Conservation (phyloP, 805 yeast genomes). For the Teunomyces kruisii region DNA sequence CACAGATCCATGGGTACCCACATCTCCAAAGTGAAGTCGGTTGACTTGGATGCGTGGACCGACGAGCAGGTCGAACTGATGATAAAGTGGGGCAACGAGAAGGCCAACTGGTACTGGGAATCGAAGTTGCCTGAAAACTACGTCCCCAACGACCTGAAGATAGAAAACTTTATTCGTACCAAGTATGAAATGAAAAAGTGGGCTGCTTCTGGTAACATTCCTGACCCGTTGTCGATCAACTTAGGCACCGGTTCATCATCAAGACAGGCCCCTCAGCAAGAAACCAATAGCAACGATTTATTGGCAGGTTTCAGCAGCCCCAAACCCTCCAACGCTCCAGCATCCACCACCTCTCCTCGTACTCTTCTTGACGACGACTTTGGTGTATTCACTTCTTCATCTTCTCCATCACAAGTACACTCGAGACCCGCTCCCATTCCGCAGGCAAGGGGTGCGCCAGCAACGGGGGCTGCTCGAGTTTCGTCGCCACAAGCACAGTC, state of each 20-base stretch:
- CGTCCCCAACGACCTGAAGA: conserved; percentile 78
- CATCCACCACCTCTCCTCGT: background rate
- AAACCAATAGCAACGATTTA: background rate
- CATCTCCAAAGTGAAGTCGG: conserved; percentile 87
- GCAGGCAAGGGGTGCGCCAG: conserved; percentile 4
- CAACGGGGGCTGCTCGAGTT: conserved; percentile 4
- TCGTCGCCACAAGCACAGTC: conserved; percentile 9
- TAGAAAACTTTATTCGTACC: conserved; percentile 86
- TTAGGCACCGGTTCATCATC: background rate
- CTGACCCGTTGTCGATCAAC: conserved; percentile 55
- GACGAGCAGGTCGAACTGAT: conserved; percentile 83
- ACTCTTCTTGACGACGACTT: conserved; percentile 40
- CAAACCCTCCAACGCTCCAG: background rate
- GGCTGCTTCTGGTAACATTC: conserved; percentile 57
- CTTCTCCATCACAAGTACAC: conserved; percentile 17
- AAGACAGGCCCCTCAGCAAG: background rate
- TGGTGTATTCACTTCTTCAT: conserved; percentile 37
- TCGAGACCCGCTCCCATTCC: background rate
- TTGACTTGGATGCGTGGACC: conserved; percentile 95
- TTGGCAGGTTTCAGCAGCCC: background rate
- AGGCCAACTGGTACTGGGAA: conserved; percentile 86
- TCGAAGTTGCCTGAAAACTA: conserved; percentile 66
- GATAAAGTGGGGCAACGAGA: conserved; percentile 82
- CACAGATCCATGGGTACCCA: conserved; percentile 96
- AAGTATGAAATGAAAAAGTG: conserved; percentile 91